Percentiles rank a stretch among this genome's conserved stretches.
Conservation (phyloP, 2,329 filamentous ascomycete species). For the Magnaporthiopsis rhizophila region DNA sequence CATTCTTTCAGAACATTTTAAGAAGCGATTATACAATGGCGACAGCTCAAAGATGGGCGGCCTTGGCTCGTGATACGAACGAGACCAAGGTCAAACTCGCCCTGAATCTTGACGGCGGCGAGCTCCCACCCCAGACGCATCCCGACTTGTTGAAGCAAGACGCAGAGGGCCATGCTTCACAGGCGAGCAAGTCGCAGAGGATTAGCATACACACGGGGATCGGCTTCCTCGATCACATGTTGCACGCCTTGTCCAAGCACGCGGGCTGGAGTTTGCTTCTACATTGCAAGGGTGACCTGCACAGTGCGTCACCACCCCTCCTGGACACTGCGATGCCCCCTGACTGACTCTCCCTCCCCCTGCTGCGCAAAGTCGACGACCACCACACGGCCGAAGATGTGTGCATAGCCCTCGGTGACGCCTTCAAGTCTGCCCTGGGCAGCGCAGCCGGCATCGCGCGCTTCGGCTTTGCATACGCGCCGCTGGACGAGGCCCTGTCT, state of each 20-base stretch:
- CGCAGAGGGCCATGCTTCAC: constrained; percentile 65
- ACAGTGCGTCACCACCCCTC: constrained; percentile 55
- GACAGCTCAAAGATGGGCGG: constrained; percentile 48
- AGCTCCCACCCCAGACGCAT: constrained; percentile 59
- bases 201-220: constrained; percentile 90
- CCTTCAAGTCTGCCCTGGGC: constrained; percentile 75
- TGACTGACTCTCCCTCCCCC: not conserved
- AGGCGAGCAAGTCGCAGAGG: constrained; percentile 74
- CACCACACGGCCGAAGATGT: constrained; percentile 97
- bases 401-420: constrained; percentile 80
- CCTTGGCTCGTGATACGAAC: constrained; percentile 84
- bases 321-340: no score
- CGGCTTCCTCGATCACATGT: constrained; percentile 97
- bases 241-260: constrained; percentile 94
- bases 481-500: constrained; percentile 90
- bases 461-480: constrained; percentile 87
- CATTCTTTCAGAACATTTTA: not conserved
- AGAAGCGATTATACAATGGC: not conserved
- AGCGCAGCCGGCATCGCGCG: constrained; percentile 73
- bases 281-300: constrained; percentile 77
- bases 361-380: constrained; percentile 66
- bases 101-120: constrained; percentile 87
- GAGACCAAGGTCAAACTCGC: constrained; percentile 95
- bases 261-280: constrained; percentile 86
- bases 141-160: constrained; percentile 41